Conservation (phyloP, 2,329 filamentous ascomycete species). For the Nemania bipapillata region DNA sequence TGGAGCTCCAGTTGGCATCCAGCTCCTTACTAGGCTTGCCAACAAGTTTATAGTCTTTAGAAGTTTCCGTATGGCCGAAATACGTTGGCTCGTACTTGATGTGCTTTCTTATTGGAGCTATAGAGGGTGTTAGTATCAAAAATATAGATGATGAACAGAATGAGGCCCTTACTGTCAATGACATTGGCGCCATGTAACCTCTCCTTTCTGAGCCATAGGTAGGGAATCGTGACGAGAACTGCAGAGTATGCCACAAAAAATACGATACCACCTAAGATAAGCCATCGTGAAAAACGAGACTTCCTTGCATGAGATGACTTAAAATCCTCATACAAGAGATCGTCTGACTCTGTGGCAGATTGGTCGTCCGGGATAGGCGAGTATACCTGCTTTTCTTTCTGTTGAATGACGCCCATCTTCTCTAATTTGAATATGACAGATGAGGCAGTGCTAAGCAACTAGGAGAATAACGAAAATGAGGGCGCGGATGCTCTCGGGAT, state of each 20-base stretch:
- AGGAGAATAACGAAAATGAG: neutral
- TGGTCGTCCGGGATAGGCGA: conserved; percentile 38
- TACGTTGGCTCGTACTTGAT: conserved; percentile 41
- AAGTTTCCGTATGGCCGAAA: conserved; percentile 38
- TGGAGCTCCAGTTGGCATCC: conserved; percentile 37
- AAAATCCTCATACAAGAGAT: conserved; percentile 34
- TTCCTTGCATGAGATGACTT: conserved; percentile 11
- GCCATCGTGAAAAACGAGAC: conserved; percentile 26
- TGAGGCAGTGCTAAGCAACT: neutral
- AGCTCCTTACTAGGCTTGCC: conserved; percentile 40
- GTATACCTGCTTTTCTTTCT: conserved; percentile 25
- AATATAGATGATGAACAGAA: neutral
- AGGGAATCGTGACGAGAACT: conserved; percentile 36
- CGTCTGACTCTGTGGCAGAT: conserved; percentile 38
- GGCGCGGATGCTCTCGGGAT: neutral
- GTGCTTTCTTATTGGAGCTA: conserved; percentile 37
- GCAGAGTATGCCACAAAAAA: conserved; percentile 36
- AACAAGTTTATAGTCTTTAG: conserved; percentile 39
- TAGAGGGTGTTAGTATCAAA: neutral
- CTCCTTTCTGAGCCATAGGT: conserved; percentile 40
- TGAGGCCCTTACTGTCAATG: conserved; percentile 37
- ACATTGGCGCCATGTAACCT: conserved; percentile 42
- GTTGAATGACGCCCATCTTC: conserved; percentile 26
- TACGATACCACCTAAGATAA: conserved; percentile 29
- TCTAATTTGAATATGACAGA: neutral